Percentiles rank a stretch among this genome's conserved stretches.
Conservation (phyloP, 2,329 filamentous ascomycete genomes). For the Monosporascus sp. region DNA sequence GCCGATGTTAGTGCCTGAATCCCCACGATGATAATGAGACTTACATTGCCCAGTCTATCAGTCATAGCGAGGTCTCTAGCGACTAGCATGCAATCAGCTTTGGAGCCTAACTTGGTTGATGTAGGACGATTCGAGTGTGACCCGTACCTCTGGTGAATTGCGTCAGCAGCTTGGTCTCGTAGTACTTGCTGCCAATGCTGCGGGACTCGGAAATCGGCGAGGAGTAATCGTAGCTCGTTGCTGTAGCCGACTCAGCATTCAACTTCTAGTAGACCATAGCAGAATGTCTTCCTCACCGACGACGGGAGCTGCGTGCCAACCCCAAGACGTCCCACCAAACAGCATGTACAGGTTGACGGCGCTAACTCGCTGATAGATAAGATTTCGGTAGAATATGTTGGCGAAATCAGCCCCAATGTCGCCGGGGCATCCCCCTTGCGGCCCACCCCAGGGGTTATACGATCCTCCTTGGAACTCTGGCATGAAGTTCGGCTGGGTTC, state of each 20-base stretch:
- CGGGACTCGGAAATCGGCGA: conserved; percentile 56
- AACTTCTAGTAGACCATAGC: neutral
- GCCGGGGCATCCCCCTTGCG: conserved; percentile 46
- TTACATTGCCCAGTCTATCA: conserved; percentile 36
- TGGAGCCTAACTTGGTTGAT: too few species aligned
- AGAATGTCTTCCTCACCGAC: conserved; percentile 26
- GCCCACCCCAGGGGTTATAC: conserved; percentile 58
- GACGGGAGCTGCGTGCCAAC: conserved; percentile 50
- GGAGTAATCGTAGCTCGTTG: conserved; percentile 59
- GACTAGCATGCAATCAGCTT: conserved; percentile 19
- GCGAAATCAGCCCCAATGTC: conserved; percentile 55
- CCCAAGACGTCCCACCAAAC: conserved; percentile 61
- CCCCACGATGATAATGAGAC: neutral
- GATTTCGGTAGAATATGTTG: conserved; percentile 59
- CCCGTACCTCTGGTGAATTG: conserved; percentile 45
- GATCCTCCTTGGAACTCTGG: conserved; percentile 56
- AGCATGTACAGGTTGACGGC: conserved; percentile 60
- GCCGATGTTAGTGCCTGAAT: conserved; percentile 6
- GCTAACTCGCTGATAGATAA: conserved; percentile 54
- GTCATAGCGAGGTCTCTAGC: conserved; percentile 52
- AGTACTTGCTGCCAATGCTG: conserved; percentile 52
- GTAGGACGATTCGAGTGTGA: too few species aligned
- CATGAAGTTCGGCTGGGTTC: conserved; percentile 46
- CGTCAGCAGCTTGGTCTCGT: conserved; percentile 57
- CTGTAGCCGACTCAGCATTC: conserved; percentile 15